Base-by-base conservation (phyloP, 257 asterid species). In the Solanum pimpinellifolium region DNA sequence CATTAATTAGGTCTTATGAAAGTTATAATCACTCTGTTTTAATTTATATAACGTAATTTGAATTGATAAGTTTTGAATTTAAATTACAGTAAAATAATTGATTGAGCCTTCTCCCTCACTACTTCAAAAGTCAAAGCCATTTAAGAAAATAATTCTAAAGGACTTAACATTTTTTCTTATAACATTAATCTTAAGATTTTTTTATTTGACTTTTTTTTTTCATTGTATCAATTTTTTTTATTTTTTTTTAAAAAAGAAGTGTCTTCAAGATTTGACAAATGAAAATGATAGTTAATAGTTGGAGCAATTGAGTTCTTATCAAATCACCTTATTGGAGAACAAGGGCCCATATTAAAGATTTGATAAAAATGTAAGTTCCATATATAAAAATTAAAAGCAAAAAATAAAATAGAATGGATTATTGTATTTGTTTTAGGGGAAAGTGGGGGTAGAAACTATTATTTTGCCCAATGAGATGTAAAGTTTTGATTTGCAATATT, bases 21-120 rank as follows among this genome's bases (percentile, higher is more conserved):
- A 72, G 41, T 72, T 35, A 18, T 72, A 72, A 9, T 35, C 47
- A 18, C 16, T 69, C 1, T 9, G 4, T 18, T 35, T 73, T 35
- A 35, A 33, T 73, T 73, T 35, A 73, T 37, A n/a, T 18, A 5
- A 37, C 1, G 4, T 37, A 73, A 21, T 5, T 20, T 73, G 49
- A 73, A 73, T 10, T 73, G 10, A 18, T 73, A 11, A 2, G 5
- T 37, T 20, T 37, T 10, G 5, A 0, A 35, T 35, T 73, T 13
- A 2, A 35, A 2, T 37, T 35, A 10, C 2, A 72, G 0, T 1
- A 10, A 4, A 0, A 2, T 5, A 73, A 73, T 2, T 2, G 20
- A 68, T 14, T 27, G 75, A 68, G 5, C 39, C 75, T 14, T 14
- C 39, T 68, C 74, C 6, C 20, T 56, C 25, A 20, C 65, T 20